Conservation (phyloP, 2,329 filamentous ascomycete species). For the Diplodia scrobiculata region DNA sequence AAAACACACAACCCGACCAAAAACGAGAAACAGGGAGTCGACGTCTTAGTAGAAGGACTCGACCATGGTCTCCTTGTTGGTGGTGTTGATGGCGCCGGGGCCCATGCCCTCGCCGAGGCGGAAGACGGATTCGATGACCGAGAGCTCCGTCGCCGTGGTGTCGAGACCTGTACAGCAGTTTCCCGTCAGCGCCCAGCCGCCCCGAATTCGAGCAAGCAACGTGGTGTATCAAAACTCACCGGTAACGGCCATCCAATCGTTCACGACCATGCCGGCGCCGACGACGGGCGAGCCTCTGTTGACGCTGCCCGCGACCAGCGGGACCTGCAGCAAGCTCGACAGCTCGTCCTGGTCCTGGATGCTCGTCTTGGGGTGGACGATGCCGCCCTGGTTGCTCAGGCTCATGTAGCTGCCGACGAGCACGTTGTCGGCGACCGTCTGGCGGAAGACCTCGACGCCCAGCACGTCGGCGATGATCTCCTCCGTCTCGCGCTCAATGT, state of each 20-base stretch:
- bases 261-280: constrained; percentile 95
- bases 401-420: constrained; percentile 96
- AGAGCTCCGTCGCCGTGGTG: constrained; percentile 95
- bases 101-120: constrained; percentile 82
- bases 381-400: constrained; percentile 90
- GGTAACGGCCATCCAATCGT: constrained; percentile 95
- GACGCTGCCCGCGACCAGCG: constrained; percentile 88
- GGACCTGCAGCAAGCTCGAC: constrained; percentile 88
- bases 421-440: constrained; percentile 96
- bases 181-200: background rate
- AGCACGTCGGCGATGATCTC: constrained; percentile 96
- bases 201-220: too few relatives aligned
- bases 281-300: constrained; percentile 93
- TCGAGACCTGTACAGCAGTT: constrained; percentile 64
- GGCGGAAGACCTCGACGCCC: constrained; percentile 84
- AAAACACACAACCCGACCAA: background rate
- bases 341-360: constrained; percentile 99
- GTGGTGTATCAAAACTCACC: constrained; percentile 35
- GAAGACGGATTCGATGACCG: constrained; percentile 95
- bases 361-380: constrained; percentile 95
- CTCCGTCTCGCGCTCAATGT: constrained; percentile 95
- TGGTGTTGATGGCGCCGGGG: constrained; percentile 75
- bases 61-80: constrained; percentile 96
- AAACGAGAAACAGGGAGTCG: background rate
- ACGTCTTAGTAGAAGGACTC: constrained; percentile 87